Evolutionary conservation across 225 moss, liverwort and hornwort genomes (phyloP).

Genomic region (Marchantia paleacea): DNA sequence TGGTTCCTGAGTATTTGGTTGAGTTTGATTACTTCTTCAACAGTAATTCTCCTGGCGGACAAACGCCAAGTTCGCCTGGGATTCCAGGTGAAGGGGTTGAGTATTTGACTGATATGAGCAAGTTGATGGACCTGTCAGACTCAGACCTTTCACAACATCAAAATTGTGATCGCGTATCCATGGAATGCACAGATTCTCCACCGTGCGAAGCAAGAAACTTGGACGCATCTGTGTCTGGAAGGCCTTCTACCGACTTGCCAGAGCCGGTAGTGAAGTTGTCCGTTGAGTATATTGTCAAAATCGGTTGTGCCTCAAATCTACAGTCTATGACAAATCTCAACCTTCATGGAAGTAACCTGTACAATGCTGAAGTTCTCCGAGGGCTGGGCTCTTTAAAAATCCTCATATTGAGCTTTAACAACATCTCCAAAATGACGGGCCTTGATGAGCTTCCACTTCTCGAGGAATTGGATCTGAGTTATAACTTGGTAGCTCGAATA

Average conservation of each 20-base stretch:
- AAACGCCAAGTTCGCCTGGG: conserved; percentile 1
- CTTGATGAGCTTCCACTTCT: conserved; percentile 59
- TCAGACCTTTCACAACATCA: conserved; percentile 10
- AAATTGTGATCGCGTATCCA: background rate
- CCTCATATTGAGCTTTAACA: conserved; percentile 83
- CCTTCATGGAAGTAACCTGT: conserved; percentile 68
- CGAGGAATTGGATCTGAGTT: conserved; percentile 83
- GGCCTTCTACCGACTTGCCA: background rate
- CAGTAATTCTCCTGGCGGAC: conserved; percentile 22
- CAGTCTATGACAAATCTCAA: conserved; percentile 59
- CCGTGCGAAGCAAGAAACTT: background rate
- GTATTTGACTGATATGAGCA: conserved; percentile 6
- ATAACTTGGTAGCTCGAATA: conserved; percentile 63
- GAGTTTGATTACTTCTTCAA: conserved; percentile 84
- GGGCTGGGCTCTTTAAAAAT: conserved; percentile 62
- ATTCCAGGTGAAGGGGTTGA: conserved; percentile 8
- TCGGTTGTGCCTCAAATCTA: conserved; percentile 47
- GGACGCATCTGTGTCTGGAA: conserved; percentile 10
- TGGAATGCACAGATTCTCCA: background rate
- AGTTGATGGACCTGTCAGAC: background rate
- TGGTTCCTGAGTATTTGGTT: conserved; percentile 91
- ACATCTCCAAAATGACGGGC: conserved; percentile 67
- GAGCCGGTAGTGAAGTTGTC: conserved; percentile 32
- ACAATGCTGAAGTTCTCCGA: conserved; percentile 52
- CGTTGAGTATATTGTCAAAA: conserved; percentile 51